Base-by-base conservation (phyloP, 2,329 filamentous ascomycete genomes). In the Tolypocladium endophyticum region DNA sequence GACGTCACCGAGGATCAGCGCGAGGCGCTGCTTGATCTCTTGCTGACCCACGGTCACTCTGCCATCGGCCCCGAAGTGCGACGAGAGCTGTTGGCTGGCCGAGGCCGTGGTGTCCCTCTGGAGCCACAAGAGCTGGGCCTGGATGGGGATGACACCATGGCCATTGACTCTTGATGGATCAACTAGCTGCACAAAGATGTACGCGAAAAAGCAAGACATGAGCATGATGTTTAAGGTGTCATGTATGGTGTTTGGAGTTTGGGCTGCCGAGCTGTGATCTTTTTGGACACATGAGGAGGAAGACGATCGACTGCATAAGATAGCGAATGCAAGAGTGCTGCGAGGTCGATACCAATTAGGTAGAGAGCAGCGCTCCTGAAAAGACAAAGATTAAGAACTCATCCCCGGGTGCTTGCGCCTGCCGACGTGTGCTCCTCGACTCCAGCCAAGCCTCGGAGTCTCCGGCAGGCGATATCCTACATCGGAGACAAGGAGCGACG, bases 1-100 rank as follows among this genome's bases (percentile, higher is more conserved):
- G 93, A 97, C 73, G 93, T 97, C 66, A 96, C 92, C 1, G 92
- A 97, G 72, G 92, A 97, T 66, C 92, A 96, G 77, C 81, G 92
- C 66, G 93, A 99, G 75, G 90, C 92, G 0, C 76, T 99, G 57
- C 77, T 99, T 7, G 94, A 99, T 75, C 75, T 99, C 61, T 78
- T 99, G 23, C 79, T 96, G 52, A 87, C 86, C 4, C 86, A 93
- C 62, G 92, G 92, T 0, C 94, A 99, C 75, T 86, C 87, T 62
- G 84, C 87, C 61, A 97, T 99, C 64, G 92, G 91, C 0, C 92
- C 94, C 0, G 94, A 97, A 72, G 90, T 97, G 33, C 81, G 94
- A 66, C 85, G 92, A 68, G 93, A 99, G 72, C 72, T 99, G 69
- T 75, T 97, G 55, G 92, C 91, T 33, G 94, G 94, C 2, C 82